Evolutionary conservation across 2,329 filamentous ascomycete species (phyloP).

Genomic region (Diaporthe amygdali): DNA sequence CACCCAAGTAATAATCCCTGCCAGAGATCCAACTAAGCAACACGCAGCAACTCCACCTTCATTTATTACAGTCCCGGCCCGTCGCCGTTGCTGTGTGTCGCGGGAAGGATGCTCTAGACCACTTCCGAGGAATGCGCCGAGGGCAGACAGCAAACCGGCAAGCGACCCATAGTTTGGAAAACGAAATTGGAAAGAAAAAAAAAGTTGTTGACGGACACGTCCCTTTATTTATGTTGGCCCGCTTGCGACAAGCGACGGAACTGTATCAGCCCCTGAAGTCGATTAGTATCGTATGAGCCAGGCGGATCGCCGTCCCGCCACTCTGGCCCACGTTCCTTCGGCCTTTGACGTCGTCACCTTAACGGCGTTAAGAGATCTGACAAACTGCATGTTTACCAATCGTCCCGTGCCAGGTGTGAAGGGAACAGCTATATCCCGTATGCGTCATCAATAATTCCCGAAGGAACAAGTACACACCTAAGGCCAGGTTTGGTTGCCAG

Average conservation of each 20-base stretch:
- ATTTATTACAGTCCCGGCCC: not conserved
- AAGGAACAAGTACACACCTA: not conserved
- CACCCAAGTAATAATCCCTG: conserved; percentile 5
- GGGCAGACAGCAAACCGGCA: not conserved
- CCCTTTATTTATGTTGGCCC: not conserved
- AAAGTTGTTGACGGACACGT: not conserved
- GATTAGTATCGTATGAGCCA: not conserved
- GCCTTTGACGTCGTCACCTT: not conserved
- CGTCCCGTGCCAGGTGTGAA: not conserved
- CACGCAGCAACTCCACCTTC: not conserved
- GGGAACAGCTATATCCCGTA: not conserved
- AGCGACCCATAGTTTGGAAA: not conserved
- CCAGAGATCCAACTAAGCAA: conserved; percentile 12
- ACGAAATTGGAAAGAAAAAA: not conserved
- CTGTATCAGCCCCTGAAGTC: not conserved
- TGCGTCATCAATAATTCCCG: not conserved
- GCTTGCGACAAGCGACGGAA: not conserved
- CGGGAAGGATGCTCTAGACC: not conserved
- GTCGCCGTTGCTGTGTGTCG: not conserved
- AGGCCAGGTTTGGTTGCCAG: not conserved
- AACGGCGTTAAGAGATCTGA: not conserved
- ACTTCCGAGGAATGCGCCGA: conserved; percentile 8
- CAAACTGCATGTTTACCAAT: not conserved
- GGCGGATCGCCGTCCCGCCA: not conserved
- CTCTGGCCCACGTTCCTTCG: not conserved